Evolutionary conservation across 352 stramenopile genomes (phyloP).

Genomic region (Peronospora destructor): DNA sequence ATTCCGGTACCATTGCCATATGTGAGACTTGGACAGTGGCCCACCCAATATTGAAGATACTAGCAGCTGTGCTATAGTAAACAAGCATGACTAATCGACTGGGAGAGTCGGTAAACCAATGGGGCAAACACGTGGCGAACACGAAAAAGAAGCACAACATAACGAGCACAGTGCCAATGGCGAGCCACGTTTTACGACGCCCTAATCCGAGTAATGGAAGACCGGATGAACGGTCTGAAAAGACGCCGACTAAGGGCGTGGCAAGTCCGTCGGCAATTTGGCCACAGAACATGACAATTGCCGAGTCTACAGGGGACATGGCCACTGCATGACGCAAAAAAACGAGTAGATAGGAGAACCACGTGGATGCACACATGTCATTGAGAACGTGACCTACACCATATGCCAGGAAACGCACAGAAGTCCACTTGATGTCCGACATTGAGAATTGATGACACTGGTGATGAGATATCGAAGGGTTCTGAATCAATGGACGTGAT

Average conservation of each 20-base stretch:
- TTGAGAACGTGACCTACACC: slow-evolving; percentile 82
- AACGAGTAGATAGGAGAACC: slow-evolving; percentile 84
- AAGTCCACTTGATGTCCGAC: slow-evolving; percentile 42
- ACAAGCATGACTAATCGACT: slow-evolving; percentile 54
- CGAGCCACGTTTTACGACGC: slow-evolving; percentile 69
- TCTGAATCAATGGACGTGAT: too few relatives aligned
- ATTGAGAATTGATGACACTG: neutral
- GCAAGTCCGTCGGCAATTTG: slow-evolving; percentile 78
- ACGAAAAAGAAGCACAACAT: slow-evolving; percentile 84
- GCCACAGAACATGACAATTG: slow-evolving; percentile 81
- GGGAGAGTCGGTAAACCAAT: slow-evolving; percentile 47
- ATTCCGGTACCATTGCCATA: slow-evolving; percentile 82
- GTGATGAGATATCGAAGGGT: too few relatives aligned
- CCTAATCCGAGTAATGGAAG: slow-evolving; percentile 60
- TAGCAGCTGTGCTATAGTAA: slow-evolving; percentile 72
- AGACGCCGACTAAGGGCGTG: slow-evolving; percentile 71
- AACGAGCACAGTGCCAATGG: slow-evolving; percentile 61
- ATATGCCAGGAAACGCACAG: slow-evolving; percentile 56
- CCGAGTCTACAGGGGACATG: slow-evolving; percentile 69
- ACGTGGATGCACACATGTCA: slow-evolving; percentile 84
- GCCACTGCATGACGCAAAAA: slow-evolving; percentile 59
- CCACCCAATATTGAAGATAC: slow-evolving; percentile 83
- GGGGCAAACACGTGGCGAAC: slow-evolving; percentile 55
- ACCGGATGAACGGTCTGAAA: slow-evolving; percentile 60
- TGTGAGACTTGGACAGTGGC: slow-evolving; percentile 78